These are phyloP conservation scores for Avena eriantha DNA, from an alignment of 176 grass and related monocot species.

Conservation along the genomic window DNA sequence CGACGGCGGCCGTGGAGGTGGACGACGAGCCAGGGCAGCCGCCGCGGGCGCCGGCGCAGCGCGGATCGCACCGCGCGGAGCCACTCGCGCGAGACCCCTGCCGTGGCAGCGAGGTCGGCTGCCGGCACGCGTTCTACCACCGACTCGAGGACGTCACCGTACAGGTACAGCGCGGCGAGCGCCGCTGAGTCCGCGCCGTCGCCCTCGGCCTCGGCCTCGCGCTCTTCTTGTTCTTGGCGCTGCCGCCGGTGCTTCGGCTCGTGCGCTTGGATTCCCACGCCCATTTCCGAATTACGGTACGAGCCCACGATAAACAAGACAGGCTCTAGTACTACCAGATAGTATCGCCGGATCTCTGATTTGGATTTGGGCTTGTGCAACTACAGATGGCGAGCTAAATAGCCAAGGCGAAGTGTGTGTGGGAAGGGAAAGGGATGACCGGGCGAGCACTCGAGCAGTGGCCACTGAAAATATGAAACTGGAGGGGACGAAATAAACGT, in stretches of 20 bases:
- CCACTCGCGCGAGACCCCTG: constrained; percentile 76
- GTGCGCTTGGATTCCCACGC: background rate
- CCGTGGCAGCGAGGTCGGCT: constrained; percentile 69
- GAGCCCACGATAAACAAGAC: background rate
- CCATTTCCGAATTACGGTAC: constrained; percentile 17
- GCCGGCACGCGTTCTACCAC: constrained; percentile 59
- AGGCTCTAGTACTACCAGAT: background rate
- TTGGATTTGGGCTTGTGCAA: background rate
- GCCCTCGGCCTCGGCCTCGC: background rate
- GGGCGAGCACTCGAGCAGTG: background rate
- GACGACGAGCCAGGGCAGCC: constrained; percentile 73
- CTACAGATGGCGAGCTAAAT: constrained; percentile 10
- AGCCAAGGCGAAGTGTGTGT: background rate
- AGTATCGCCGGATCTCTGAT: background rate
- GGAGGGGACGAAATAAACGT: background rate
- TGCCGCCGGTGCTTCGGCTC: constrained; percentile 32
- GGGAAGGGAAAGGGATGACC: constrained; percentile 4
- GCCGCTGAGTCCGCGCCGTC: constrained; percentile 26
- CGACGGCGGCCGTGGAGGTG: constrained; percentile 46
- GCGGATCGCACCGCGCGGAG: constrained; percentile 64
- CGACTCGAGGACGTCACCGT: constrained; percentile 83
- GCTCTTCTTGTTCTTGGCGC: background rate
- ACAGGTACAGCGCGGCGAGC: constrained; percentile 49
- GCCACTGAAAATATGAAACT: background rate
- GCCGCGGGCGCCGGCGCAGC: constrained; percentile 55